These are phyloP conservation scores for Helminthosporium solani DNA, from an alignment of 2,329 filamentous ascomycete genomes.

Conservation along the genomic window DNA sequence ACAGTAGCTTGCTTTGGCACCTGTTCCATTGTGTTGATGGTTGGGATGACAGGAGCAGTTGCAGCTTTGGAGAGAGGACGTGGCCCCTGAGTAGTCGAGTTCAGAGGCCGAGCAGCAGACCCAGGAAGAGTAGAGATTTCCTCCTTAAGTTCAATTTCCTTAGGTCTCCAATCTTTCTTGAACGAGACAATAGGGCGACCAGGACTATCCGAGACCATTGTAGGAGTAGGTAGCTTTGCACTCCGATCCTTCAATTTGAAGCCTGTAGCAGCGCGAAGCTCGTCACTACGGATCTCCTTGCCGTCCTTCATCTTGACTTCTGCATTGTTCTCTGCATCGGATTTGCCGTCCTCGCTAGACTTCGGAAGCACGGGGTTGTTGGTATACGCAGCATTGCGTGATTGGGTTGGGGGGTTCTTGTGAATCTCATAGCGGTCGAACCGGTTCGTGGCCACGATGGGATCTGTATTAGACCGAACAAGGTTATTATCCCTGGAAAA, in stretches of 20 bases:
- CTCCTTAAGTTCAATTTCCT: constrained; percentile 69
- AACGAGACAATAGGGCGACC: constrained; percentile 98
- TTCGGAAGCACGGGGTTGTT: constrained; percentile 57
- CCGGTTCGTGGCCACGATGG: constrained; percentile 44
- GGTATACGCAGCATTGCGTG: constrained; percentile 77
- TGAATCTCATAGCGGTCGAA: constrained; percentile 70
- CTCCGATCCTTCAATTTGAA: constrained; percentile 87
- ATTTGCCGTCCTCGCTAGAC: constrained; percentile 26
- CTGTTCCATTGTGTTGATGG: constrained; percentile 52
- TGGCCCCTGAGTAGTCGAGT: constrained; percentile 19
- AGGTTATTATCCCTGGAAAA: constrained; percentile 51
- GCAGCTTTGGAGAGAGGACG: constrained; percentile 40
- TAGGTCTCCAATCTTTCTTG: constrained; percentile 76
- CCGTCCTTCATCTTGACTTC: constrained; percentile 68
- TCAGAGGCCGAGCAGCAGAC: constrained; percentile 19
- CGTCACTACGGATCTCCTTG: constrained; percentile 79
- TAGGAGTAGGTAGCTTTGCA: constrained; percentile 81
- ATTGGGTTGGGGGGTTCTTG: constrained; percentile 79
- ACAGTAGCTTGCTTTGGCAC: constrained; percentile 9
- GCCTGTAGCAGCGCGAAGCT: constrained; percentile 87
- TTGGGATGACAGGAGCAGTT: constrained; percentile 49
- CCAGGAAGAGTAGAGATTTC: constrained; percentile 36
- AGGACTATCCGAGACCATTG: constrained; percentile 84
- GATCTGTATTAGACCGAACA: constrained; percentile 49
- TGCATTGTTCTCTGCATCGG: constrained; percentile 32